Base-by-base conservation (phyloP, 345 rosid genomes). In the Combretum micranthum region DNA sequence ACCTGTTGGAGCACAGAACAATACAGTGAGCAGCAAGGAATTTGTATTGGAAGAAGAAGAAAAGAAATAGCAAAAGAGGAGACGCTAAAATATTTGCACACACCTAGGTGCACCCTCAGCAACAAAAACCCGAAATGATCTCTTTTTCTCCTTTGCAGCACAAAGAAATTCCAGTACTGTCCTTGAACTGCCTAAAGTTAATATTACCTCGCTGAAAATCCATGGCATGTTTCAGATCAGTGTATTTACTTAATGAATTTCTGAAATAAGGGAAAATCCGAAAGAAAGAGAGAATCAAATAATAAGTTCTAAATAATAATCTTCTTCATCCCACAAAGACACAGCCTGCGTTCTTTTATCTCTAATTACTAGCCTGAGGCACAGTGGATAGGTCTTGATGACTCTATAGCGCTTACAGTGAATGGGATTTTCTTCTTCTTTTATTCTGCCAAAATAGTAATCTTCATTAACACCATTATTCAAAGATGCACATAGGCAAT, bases 101-200 rank as follows among this genome's bases (percentile, higher is more conserved):
- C 65, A 90, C 99, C 97, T 90, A 60, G 99, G 97, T 64, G 99
- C 97, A 66, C 99, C 99, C 75, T 94, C 99, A 0, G 99, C 92
- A 15, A 93, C 84, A 84, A 90, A 90, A 59, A 94, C 95, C 42
- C 93, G 88, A 56, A 94, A 94, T 56, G 99, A 87, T 75, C 95
- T 78, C 63, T 84, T 90, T 70, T 90, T 94, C 83, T 94, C 97
- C 73, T 90, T 90, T 57, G 99, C 99, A 66, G 96, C 95, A 74
- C 85, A 90, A 19, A 94, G 87, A 73, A 94, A 90, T 72, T 93
- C 95, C 70, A 87, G 66, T 48, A 94, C 97, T 21, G 99, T 90
- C 75, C 85, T 87, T 59, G 99, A 94, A 73, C 99, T 82, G 59
- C 99, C 99, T 65, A 94, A 65, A 52, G 99, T 94, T 67, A 94